Evolutionary conservation across 345 rosid genomes (phyloP), one percentile per base, ranked within the genome.

Genomic region (Brassica juncea): DNA sequence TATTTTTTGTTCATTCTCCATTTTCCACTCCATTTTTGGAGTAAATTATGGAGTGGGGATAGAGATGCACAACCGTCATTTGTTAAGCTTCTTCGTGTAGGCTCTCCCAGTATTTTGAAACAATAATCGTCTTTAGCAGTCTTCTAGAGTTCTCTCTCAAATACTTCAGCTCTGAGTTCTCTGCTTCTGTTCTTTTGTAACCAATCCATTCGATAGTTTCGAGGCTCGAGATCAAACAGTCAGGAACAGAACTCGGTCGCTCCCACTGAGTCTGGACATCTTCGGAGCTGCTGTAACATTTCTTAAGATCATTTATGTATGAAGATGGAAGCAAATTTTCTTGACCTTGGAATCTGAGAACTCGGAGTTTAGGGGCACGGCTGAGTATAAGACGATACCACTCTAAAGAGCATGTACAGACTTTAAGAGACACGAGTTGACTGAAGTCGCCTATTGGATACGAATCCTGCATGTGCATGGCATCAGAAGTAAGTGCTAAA

Each of bases 291-390:
- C 54, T 47, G 54, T 47, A 47, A 47, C 54, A 47, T 47, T 47
- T 47, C 15, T 47, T 12, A 12, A 14, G 54, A 47, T 47, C 54
- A 47, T 47, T 4, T 47, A 47, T 12, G 54, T 14, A 14, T 47
- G 54, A 9, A 47, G 16, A 11, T 12, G 16, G 54, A 47, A 47
- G 15, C 54, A 14, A 47, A 47, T 12, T 14, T 47, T 2, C 54
- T 47, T 47, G 54, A 47, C 54, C 54, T 47, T 47, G 71, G 57
- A 80, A 74, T 63, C 21, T 76, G 44, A 76, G 79, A 67, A 23
- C 31, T 67, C n/a, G 66, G 21, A 75, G 79, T n/a, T 15, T 67
- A 67, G 79, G 79, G 25, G 59, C 10, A 15, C 28, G 14, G 11
- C 3, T n/a, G 57, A 75, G 31, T 34, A 75, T 14, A 39, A 66